Conservation (phyloP, 2,329 filamentous ascomycete species). For the Fusarium citri region DNA sequence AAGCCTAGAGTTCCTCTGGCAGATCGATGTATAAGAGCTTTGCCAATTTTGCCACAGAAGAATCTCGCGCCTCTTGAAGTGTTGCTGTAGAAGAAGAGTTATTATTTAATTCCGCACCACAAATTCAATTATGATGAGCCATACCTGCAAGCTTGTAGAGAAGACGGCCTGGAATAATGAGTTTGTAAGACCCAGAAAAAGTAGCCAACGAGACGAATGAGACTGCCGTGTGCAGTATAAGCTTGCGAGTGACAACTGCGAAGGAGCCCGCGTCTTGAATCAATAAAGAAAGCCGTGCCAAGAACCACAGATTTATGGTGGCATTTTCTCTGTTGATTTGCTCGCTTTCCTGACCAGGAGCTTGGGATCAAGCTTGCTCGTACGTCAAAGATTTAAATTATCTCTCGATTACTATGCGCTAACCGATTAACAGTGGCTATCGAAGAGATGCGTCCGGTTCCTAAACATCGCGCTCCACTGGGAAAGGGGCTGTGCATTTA, state of each 20-base stretch:
- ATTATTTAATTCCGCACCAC: not conserved
- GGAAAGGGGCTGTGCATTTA: not conserved
- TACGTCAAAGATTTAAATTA: not conserved
- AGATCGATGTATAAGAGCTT: not conserved
- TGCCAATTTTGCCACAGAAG: rapidly evolving
- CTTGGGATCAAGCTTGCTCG: not conserved
- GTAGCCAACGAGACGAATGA: not conserved
- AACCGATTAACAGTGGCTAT: not conserved
- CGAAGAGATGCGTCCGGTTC: not conserved
- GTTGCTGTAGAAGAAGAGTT: not conserved
- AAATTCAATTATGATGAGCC: not conserved
- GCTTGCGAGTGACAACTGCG: not conserved
- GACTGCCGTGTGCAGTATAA: rapidly evolving
- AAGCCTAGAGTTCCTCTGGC: rapidly evolving
- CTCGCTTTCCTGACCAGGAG: no score
- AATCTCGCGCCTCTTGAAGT: not conserved
- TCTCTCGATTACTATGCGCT: not conserved
- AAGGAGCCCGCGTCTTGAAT: not conserved
- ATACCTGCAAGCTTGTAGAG: conserved; percentile 3
- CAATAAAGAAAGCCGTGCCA: not conserved
- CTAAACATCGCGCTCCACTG: no score
- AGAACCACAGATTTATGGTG: no score
- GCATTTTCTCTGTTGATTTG: no score
- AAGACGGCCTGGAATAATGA: not conserved
- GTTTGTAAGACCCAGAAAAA: rapidly evolving